Evolutionary conservation across 1,284 basidiomycete genomes (phyloP).

Genomic region (Paramarasmius palmivorus): DNA sequence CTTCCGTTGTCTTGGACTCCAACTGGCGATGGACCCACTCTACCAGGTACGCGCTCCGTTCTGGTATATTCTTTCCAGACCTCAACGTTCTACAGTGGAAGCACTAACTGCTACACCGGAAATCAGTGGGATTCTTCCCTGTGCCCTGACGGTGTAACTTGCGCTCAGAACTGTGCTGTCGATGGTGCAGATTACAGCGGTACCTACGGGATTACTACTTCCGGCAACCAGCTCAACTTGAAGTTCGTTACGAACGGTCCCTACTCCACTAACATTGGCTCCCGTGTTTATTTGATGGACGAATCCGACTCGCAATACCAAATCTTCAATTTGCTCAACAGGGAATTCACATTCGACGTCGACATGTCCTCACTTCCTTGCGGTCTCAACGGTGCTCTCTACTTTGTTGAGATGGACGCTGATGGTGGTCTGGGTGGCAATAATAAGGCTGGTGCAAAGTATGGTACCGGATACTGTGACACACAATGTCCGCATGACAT

Average conservation of each 20-base stretch:
- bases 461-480: constrained; percentile 55
- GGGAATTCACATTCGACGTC: constrained; percentile 50
- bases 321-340: constrained; percentile 42
- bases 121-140: constrained; percentile 49
- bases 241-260: constrained; percentile 44
- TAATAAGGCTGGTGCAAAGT: constrained; percentile 53
- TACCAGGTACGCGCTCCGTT: constrained; percentile 23
- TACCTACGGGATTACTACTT: constrained; percentile 44
- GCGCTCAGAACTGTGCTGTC: constrained; percentile 53
- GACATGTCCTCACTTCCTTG: constrained; percentile 32
- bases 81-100: constrained; percentile 17
- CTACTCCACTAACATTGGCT: constrained; percentile 46
- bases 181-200: constrained; percentile 56
- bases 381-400: constrained; percentile 32
- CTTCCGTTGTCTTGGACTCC: constrained; percentile 45
- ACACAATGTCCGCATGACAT: constrained; percentile 49
- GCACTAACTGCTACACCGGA: constrained; percentile 58
- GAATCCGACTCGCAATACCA: constrained; percentile 27
- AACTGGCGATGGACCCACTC: constrained; percentile 57
- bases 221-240: constrained; percentile 44
- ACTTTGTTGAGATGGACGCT: constrained; percentile 38
- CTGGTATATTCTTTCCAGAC: not conserved
- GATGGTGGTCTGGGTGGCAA: constrained; percentile 41
- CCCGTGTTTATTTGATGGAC: constrained; percentile 54
- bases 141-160: constrained; percentile 49